These are phyloP conservation scores for Rhododendron griersonianum DNA, from an alignment of 148 eudicot species.

Conservation along the genomic window DNA sequence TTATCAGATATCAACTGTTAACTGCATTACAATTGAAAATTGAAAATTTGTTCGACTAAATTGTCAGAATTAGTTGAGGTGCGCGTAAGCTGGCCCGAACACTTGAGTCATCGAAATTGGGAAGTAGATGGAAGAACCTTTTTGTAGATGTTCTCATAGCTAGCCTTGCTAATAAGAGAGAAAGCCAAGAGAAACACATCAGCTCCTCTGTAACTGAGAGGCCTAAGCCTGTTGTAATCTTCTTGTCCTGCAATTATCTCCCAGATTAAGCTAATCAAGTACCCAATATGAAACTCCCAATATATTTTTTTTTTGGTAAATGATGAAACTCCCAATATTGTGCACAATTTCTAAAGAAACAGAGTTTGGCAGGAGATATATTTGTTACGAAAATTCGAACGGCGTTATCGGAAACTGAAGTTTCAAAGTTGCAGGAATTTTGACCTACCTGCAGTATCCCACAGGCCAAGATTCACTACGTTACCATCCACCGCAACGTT, in stretches of 20 bases:
- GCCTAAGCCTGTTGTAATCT: slow-evolving; percentile 77
- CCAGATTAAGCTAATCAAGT: background rate
- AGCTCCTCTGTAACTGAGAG: slow-evolving; percentile 82
- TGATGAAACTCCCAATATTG: background rate
- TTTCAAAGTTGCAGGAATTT: background rate
- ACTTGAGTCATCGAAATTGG: background rate
- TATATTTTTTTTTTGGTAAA: background rate
- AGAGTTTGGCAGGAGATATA: background rate
- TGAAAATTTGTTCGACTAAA: background rate
- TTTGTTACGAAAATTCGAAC: background rate
- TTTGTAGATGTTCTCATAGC: slow-evolving; percentile 70
- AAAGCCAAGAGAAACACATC: slow-evolving; percentile 76
- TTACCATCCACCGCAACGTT: slow-evolving; percentile 65
- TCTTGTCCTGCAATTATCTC: slow-evolving; percentile 55
- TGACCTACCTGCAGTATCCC: slow-evolving; percentile 59
- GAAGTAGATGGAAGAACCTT: slow-evolving; percentile 34
- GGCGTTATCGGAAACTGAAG: background rate
- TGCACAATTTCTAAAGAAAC: background rate
- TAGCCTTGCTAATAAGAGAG: slow-evolving; percentile 76
- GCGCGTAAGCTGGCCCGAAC: no score
- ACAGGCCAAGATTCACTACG: slow-evolving; percentile 56
- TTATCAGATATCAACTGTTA: background rate
- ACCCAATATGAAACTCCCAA: background rate
- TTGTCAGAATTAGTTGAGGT: no score
- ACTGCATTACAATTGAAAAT: background rate